Base-by-base conservation (phyloP, 2,329 filamentous ascomycete species). In the Aspergillus jensenii region DNA sequence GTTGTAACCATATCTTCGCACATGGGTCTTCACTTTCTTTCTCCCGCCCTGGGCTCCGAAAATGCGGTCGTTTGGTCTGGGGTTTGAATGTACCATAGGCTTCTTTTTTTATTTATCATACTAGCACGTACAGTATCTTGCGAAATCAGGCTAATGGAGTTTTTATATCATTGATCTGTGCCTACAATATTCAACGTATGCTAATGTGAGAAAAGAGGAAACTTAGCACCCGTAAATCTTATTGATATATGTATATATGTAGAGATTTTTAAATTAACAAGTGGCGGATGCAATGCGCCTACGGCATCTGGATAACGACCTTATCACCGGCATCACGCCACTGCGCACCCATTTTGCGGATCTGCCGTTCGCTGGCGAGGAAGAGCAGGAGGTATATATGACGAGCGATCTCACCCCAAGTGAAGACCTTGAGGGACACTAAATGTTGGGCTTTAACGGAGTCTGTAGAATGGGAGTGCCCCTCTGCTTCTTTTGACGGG, bases 341-440 rank as follows among this genome's bases (percentile, higher is more conserved):
- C 48, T 76, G 76, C 14, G 84, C 78, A 0, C 82, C 82, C 8
- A 82, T 82, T 6, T 77, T 78, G 58, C 83, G 81, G 15, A 93
- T 74, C 59, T 81, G 80, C 33, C 88, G 81, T 56, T 84, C 80
- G 65, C 88, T 93, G 0, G 87, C 89, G 14, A 92, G 74, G 69
- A 90, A 93, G 0, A 96, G 73, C 40, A 93, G 71, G 4, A 95
- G 74, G 71, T 91, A 96, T 35, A 90, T 81, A 66, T 96, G 88
- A 54, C 85, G 82, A 0, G 85, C 84, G 0, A 91, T 77, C 61
- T 88, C 83, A 0, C 90, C 92, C 87, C 90, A 96, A 68, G 90
- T 90, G 69, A 90, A 95, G 1, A 93, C 72, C 35, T 86, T 82
- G 2, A 96, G 71, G 1, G 63, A 72, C 56, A 79, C 76, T 11